Percentiles rank a stretch among this genome's conserved stretches.
These are phyloP conservation scores for Symbiotaphrina buchneri DNA, from an alignment of 495 filamentous ascomycete genomes.

Conservation along the genomic window DNA sequence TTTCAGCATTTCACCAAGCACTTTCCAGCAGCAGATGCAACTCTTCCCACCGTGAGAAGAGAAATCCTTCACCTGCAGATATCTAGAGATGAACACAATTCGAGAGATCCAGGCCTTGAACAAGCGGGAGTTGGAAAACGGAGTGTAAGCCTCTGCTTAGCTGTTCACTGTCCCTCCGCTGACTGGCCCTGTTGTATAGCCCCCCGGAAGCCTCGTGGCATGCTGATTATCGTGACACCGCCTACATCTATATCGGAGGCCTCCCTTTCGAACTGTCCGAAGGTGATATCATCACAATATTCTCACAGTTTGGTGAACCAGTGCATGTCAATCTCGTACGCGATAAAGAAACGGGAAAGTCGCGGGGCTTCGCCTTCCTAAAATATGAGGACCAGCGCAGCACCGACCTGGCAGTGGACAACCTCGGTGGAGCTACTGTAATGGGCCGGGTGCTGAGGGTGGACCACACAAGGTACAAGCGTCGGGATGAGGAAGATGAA, in stretches of 20 bases:
- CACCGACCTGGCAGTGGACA: slow-evolving; percentile 88
- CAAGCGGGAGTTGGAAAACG: slow-evolving; percentile 82
- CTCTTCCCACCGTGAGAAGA: too few species aligned
- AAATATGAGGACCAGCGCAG: slow-evolving; percentile 98
- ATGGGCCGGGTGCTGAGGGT: slow-evolving; percentile 65
- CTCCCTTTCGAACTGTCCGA: slow-evolving; percentile 87
- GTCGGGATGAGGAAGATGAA: slow-evolving; percentile 65
- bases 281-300: slow-evolving; percentile 89
- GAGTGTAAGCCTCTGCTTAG: slow-evolving; percentile 28
- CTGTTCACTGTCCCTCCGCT: slow-evolving; percentile 1
- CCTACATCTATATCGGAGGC: slow-evolving; percentile 89
- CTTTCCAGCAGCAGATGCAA: too few species aligned
- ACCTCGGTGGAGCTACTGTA: slow-evolving; percentile 68
- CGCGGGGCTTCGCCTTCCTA: slow-evolving; percentile 78
- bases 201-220: slow-evolving; percentile 86
- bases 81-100: slow-evolving; percentile 65
- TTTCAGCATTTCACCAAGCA: too few species aligned
- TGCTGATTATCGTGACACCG: slow-evolving; percentile 88
- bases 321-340: slow-evolving; percentile 74
- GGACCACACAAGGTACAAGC: slow-evolving; percentile 81
- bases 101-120: slow-evolving; percentile 82
- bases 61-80: slow-evolving; percentile 7
- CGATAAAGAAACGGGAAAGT: slow-evolving; percentile 91
- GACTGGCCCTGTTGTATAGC: slow-evolving; percentile 14
- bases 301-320: slow-evolving; percentile 92